phyloP scores from a whole-genome alignment of 169 alveolate species.

The Fabrea salina region DNA sequence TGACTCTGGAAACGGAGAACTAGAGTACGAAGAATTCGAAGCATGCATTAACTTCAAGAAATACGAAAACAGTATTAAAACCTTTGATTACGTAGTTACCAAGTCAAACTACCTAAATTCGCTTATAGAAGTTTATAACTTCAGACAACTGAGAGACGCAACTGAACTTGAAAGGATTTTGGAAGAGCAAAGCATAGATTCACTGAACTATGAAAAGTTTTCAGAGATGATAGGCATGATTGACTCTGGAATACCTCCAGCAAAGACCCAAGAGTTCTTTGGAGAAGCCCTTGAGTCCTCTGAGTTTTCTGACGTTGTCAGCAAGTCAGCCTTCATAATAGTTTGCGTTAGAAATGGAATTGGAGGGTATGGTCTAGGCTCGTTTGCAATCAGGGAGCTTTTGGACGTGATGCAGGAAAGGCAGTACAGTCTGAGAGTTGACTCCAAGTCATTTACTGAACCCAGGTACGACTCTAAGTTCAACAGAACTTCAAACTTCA shows the following conservation, averaged over 20 bases:
- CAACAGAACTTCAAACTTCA: too few species aligned
- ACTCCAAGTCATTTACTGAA: too few species aligned
- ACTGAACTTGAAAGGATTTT: not conserved
- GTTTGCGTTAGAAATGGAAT: not conserved
- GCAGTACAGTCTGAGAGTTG: too few species aligned
- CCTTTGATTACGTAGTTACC: not conserved
- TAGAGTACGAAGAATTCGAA: constrained; percentile 4
- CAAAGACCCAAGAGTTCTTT: not conserved
- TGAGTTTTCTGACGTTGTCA: not conserved
- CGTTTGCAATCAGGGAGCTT: not conserved
- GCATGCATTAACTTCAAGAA: not conserved
- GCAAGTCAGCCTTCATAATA: not conserved
- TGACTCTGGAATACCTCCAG: not conserved
- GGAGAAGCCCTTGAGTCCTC: not conserved
- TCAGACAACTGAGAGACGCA: not conserved
- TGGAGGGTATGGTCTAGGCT: not conserved
- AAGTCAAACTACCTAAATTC: constrained; percentile 1
- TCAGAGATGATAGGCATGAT: not conserved
- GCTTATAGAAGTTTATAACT: not conserved
- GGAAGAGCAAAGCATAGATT: not conserved
- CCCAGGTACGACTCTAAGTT: too few species aligned
- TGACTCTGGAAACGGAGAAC: not conserved
- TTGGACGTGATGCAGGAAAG: not conserved
- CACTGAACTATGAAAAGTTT: not conserved
- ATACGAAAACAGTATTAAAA: not conserved